Evolutionary conservation across 2,329 filamentous ascomycete genomes (phyloP).

Genomic region (Simplicillium sp.): DNA sequence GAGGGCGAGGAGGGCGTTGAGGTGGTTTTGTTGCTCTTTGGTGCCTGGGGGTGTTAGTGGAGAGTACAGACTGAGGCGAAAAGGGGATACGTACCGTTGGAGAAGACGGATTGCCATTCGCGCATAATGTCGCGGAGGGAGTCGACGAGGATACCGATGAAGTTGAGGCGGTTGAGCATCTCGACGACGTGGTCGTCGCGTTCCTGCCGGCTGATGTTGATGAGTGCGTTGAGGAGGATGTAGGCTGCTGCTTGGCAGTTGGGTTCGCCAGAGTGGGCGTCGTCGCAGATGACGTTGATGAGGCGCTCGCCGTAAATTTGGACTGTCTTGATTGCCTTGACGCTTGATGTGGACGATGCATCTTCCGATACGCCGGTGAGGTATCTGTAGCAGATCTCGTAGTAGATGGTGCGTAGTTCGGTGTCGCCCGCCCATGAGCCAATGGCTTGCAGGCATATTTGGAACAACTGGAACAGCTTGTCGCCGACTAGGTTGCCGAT

Average conservation of each 20-base stretch:
- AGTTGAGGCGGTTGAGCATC: constrained; percentile 75
- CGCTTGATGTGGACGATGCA: constrained; percentile 34
- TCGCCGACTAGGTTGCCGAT: constrained; percentile 72
- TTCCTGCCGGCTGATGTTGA: constrained; percentile 63
- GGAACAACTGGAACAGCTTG: constrained; percentile 85
- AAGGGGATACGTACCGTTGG: constrained; percentile 17
- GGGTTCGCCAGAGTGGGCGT: constrained; percentile 77
- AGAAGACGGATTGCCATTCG: constrained; percentile 55
- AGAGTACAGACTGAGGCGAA: too few species aligned
- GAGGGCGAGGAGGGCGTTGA: constrained; percentile 68
- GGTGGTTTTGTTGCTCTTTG: constrained; percentile 38
- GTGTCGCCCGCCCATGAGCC: constrained; percentile 62
- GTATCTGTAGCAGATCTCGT: constrained; percentile 85
- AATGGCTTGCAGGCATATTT: constrained; percentile 72
- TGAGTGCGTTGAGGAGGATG: constrained; percentile 70
- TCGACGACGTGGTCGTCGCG: constrained; percentile 69
- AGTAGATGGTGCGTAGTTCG: constrained; percentile 73
- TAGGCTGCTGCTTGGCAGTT: constrained; percentile 78
- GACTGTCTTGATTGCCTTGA: constrained; percentile 64
- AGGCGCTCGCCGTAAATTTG: constrained; percentile 62
- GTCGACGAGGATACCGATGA: constrained; percentile 82
- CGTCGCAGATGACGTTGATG: constrained; percentile 82
- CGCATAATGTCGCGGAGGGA: constrained; percentile 68
- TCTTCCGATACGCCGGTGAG: constrained; percentile 58
- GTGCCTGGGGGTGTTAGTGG: constrained; percentile 9